phyloP scores from a whole-genome alignment of 1,284 basidiomycete genomes.

The Rhodotorula mucilaginosa region DNA sequence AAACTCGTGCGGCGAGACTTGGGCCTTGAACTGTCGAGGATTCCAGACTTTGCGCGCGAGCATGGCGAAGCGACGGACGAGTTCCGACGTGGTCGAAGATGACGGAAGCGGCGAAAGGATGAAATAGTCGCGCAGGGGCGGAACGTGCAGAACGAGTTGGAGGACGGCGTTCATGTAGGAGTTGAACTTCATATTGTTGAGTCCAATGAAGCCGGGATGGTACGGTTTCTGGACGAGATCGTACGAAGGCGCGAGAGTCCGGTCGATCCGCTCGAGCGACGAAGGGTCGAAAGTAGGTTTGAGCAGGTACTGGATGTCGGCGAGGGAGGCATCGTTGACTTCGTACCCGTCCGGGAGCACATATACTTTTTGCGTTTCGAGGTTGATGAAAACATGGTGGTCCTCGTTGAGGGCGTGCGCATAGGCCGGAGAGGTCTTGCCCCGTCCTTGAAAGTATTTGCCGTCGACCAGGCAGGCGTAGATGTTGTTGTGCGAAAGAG shows the following conservation, averaged over 20 bases:
- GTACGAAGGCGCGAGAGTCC: conserved; percentile 57
- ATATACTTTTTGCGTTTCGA: conserved; percentile 83
- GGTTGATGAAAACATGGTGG: conserved; percentile 96
- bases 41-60: conserved; percentile 93
- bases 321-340: conserved; percentile 90
- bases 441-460: conserved; percentile 97
- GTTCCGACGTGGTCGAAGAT: conserved; percentile 2
- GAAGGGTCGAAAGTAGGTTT: conserved; percentile 69
- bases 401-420: conserved; percentile 96
- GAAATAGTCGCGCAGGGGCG: conserved; percentile 82
- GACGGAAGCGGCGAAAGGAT: conserved; percentile 37
- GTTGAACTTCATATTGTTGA: conserved; percentile 96
- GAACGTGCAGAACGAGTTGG: conserved; percentile 86
- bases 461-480: conserved; percentile 98
- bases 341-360: conserved; percentile 96
- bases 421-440: conserved; percentile 89
- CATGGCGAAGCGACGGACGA: conserved; percentile 60
- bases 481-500: conserved; percentile 91
- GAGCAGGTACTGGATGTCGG: conserved; percentile 89
- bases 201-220: conserved; percentile 87
- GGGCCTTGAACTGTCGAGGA: conserved; percentile 89
- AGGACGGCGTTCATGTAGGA: conserved; percentile 98
- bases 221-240: conserved; percentile 80
- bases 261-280: conserved; percentile 62
- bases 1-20: conserved; percentile 97